These are phyloP conservation scores for Debaryomyces robertsiae DNA, from an alignment of 1,139 yeast species.

Conservation along the genomic window DNA sequence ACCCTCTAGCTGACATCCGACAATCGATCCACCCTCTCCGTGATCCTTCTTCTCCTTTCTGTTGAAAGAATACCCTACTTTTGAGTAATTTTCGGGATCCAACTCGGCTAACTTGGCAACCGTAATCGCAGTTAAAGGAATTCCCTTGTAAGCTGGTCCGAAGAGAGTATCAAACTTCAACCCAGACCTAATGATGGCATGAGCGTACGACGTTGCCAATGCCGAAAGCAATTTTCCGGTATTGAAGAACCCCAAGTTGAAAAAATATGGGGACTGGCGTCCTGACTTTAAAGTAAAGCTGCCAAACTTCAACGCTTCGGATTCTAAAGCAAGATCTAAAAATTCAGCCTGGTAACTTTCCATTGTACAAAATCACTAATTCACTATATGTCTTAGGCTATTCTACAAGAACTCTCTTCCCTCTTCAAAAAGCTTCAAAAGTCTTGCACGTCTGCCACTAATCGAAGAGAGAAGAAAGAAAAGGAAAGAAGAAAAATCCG, in stretches of 20 bases:
- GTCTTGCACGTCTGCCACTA: constrained; percentile 3
- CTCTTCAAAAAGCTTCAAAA: constrained; percentile 4
- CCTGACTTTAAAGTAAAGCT: constrained; percentile 89
- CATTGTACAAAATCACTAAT: constrained; percentile 17
- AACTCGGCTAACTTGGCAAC: constrained; percentile 90
- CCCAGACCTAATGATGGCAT: constrained; percentile 78
- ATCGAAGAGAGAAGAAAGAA: constrained; percentile 12
- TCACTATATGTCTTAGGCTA: not conserved
- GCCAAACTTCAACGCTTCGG: constrained; percentile 84
- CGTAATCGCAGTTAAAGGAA: constrained; percentile 91
- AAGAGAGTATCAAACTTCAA: constrained; percentile 87
- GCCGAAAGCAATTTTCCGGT: constrained; percentile 77
- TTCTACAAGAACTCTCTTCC: not conserved
- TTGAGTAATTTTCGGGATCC: constrained; percentile 71
- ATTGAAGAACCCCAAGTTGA: constrained; percentile 88
- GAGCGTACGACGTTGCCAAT: constrained; percentile 86
- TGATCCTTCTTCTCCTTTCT: constrained; percentile 96
- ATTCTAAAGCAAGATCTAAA: constrained; percentile 77
- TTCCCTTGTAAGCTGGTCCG: constrained; percentile 98
- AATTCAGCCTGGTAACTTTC: constrained; percentile 61
- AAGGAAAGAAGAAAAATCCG: constrained; percentile 13
- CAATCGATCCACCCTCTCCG: constrained; percentile 97
- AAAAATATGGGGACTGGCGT: constrained; percentile 92
- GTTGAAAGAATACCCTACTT: constrained; percentile 73
- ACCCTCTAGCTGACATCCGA: constrained; percentile 74